Conservation (phyloP, 2,329 filamentous ascomycete species). For the Sporothrix luriei region DNA sequence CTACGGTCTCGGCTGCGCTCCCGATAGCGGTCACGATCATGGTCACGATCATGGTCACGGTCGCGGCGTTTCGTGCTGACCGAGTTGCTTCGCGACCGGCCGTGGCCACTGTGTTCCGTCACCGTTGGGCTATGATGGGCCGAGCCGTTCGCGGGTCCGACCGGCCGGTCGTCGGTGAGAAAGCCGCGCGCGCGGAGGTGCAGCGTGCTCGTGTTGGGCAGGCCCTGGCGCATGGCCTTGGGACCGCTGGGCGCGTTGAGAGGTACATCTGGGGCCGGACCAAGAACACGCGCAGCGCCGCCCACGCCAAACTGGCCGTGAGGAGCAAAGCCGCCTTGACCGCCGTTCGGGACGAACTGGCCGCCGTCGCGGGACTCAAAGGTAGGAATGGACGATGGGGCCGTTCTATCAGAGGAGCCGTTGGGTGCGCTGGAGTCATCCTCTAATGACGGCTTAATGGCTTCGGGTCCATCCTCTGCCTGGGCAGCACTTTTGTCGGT, state of each 20-base stretch:
- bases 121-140: constrained; percentile 32
- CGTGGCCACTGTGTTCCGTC: constrained; percentile 40
- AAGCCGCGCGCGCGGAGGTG: constrained; percentile 59
- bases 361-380: constrained; percentile 27
- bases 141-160: constrained; percentile 23
- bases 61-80: constrained; percentile 40
- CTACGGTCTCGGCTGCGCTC: constrained; percentile 43
- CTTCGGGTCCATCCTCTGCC: neutral
- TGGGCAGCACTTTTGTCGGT: neutral
- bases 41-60: constrained; percentile 44
- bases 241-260: constrained; percentile 86
- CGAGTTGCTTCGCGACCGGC: constrained; percentile 55
- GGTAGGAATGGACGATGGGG: constrained; percentile 23
- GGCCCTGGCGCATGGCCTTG: constrained; percentile 88
- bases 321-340: neutral
- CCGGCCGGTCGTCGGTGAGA: constrained; percentile 30
- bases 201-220: constrained; percentile 77
- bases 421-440: neutral
- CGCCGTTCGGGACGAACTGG: constrained; percentile 17
- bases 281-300: neutral
- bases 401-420: neutral
- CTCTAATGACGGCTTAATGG: neutral
- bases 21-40: constrained; percentile 43
- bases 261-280: constrained; percentile 47
- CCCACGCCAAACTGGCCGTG: constrained; percentile 27